Conservation (phyloP, 2,329 filamentous ascomycete species). For the Laburnicola sp. region DNA sequence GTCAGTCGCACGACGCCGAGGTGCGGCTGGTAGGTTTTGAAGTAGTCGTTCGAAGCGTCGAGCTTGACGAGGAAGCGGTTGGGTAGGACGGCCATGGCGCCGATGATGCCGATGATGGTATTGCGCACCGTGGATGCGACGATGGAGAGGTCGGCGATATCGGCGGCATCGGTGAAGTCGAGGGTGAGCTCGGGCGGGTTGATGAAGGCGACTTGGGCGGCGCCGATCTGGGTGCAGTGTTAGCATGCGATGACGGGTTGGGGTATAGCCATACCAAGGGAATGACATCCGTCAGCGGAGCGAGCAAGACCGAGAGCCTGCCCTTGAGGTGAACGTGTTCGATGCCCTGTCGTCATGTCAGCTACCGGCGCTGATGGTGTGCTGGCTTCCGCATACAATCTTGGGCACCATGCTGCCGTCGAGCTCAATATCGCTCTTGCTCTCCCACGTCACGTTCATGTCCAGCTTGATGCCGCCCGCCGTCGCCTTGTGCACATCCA, state of each 20-base stretch:
- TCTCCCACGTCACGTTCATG: conserved; percentile 53
- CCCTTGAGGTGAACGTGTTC: conserved; percentile 52
- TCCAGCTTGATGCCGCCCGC: conserved; percentile 54
- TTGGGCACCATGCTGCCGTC: conserved; percentile 52
- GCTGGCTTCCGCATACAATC: conserved; percentile 37
- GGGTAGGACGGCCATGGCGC: conserved; percentile 52
- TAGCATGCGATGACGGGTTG: conserved; percentile 3
- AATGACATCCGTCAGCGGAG: conserved; percentile 51
- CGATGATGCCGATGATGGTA: conserved; percentile 50
- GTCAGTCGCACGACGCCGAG: conserved; percentile 52
- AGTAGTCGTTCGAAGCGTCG: conserved; percentile 52
- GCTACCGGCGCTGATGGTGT: neutral
- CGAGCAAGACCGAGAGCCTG: conserved; percentile 50
- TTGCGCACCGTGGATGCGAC: conserved; percentile 52
- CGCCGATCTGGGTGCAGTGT: conserved; percentile 48
- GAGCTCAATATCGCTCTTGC: conserved; percentile 53
- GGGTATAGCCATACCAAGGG: conserved; percentile 44
- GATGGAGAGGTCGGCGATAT: conserved; percentile 49
- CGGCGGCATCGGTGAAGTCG: conserved; percentile 54
- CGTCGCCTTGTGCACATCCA: conserved; percentile 52
- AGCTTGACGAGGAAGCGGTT: conserved; percentile 57
- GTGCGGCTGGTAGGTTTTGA: conserved; percentile 52
- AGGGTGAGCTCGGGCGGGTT: conserved; percentile 53
- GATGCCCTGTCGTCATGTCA: conserved; percentile 45
- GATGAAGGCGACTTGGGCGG: conserved; percentile 55